Percentiles rank a stretch among this genome's conserved stretches.
These are phyloP conservation scores for Pichia rugopelliculosa DNA, from an alignment of 805 yeast genomes.

Conservation along the genomic window DNA sequence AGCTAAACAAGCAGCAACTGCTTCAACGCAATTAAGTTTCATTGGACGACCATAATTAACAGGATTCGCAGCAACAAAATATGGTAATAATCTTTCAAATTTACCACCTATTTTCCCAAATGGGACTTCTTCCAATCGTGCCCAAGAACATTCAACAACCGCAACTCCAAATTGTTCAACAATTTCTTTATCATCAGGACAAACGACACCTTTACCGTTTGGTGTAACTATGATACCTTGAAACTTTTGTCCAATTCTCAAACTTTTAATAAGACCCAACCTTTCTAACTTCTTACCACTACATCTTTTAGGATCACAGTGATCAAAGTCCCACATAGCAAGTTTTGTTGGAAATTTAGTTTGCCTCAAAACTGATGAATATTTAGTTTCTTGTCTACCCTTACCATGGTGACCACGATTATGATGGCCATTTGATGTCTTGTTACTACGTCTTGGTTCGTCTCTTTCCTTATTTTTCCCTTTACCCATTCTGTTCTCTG, in stretches of 20 bases:
- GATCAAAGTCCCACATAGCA: constrained; percentile 99
- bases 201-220: constrained; percentile 81
- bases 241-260: constrained; percentile 90
- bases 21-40: constrained; percentile 94
- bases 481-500: constrained; percentile 36
- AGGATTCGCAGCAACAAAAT: constrained; percentile 91
- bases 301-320: constrained; percentile 96
- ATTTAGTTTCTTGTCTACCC: constrained; percentile 25
- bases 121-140: constrained; percentile 94
- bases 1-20: constrained; percentile 93
- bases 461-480: constrained; percentile 45
- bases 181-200: constrained; percentile 74
- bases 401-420: constrained; percentile 44
- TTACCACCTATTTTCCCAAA: constrained; percentile 87
- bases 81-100: constrained; percentile 81
- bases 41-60: constrained; percentile 96
- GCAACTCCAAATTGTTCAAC: constrained; percentile 87
- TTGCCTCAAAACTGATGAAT: constrained; percentile 13
- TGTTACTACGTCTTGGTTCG: constrained; percentile 21
- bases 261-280: constrained; percentile 67
- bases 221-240: constrained; percentile 90
- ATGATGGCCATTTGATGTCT: constrained; percentile 50
- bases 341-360: constrained; percentile 67
- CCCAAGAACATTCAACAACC: constrained; percentile 99
- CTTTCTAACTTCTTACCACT: constrained; percentile 92